phyloP scores from a whole-genome alignment of 257 asterid genomes.

The Penstemon newberryi region DNA sequence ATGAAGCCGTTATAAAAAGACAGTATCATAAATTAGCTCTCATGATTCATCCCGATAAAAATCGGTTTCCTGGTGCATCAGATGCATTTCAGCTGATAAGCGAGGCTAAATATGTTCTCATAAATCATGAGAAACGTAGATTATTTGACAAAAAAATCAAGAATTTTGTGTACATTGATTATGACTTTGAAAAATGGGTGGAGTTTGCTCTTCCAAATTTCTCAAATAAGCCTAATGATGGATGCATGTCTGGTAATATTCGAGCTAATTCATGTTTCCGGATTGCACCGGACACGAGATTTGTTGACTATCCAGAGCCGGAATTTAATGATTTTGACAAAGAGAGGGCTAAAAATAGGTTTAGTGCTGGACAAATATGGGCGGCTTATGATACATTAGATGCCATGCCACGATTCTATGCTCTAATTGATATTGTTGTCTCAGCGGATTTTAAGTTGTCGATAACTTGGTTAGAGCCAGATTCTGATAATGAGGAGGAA shows the following conservation, averaged over 20 bases:
- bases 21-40: no score
- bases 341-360: slow-evolving; percentile 32
- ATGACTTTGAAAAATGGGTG: no score
- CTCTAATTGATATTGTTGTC: slow-evolving; percentile 34
- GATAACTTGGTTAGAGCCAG: slow-evolving; percentile 65
- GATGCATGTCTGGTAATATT: neutral
- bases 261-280: slow-evolving; percentile 8
- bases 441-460: slow-evolving; percentile 36
- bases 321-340: slow-evolving; percentile 57
- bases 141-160: no score
- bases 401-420: slow-evolving; percentile 76
- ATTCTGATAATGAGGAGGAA: slow-evolving; percentile 43
- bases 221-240: no score
- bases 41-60: no score
- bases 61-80: no score
- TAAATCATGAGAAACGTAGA: no score
- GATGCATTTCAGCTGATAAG: no score
- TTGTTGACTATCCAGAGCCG: slow-evolving; percentile 41
- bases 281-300: slow-evolving; percentile 23
- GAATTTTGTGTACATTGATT: no score
- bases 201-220: no score
- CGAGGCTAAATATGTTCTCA: no score
- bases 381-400: slow-evolving; percentile 60
- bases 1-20: no score
- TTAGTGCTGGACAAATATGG: slow-evolving; percentile 60